phyloP scores from a whole-genome alignment of 495 filamentous ascomycete genomes.

The Neohortaea acidophila region DNA sequence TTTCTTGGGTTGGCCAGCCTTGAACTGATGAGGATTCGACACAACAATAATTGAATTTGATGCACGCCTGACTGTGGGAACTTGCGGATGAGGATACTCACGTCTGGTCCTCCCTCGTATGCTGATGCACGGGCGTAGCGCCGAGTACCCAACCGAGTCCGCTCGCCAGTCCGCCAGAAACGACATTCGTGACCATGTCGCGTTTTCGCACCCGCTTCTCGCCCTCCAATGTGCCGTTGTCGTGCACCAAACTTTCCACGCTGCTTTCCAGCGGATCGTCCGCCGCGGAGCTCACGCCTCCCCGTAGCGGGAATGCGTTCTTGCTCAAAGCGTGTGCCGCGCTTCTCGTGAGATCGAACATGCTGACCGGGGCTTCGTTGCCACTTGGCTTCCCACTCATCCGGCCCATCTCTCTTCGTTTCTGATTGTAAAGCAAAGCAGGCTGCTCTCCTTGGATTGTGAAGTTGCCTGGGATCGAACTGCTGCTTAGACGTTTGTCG shows the following conservation, averaged over 20 bases:
- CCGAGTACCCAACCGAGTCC: constrained; percentile 31
- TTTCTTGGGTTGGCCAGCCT: too few relatives aligned
- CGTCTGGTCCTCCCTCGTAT: background rate
- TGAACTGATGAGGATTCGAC: too few relatives aligned
- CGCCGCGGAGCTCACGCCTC: constrained; percentile 4
- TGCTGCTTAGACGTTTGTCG: constrained; percentile 27
- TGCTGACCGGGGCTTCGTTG: constrained; percentile 75
- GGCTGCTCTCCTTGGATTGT: constrained; percentile 5
- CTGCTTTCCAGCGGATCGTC: constrained; percentile 13
- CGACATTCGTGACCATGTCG: constrained; percentile 29
- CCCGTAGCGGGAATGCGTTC: constrained; percentile 41
- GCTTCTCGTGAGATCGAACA: constrained; percentile 82
- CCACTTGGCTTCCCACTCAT: constrained; percentile 21
- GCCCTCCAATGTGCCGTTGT: constrained; percentile 12
- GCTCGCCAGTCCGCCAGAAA: constrained; percentile 25
- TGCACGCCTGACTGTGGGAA: too few relatives aligned
- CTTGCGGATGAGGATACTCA: too few relatives aligned
- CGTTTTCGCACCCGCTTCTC: constrained; percentile 26
- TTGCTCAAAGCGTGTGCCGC: constrained; percentile 60
- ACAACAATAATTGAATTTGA: too few relatives aligned
- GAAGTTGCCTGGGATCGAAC: constrained; percentile 20
- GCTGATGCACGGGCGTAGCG: constrained; percentile 8
- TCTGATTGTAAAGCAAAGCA: constrained; percentile 15
- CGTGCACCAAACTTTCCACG: constrained; percentile 17
- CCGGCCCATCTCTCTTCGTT: constrained; percentile 16